Base-by-base conservation (phyloP, 73 alveolate genomes). In the Paramecium caudatum region DNA sequence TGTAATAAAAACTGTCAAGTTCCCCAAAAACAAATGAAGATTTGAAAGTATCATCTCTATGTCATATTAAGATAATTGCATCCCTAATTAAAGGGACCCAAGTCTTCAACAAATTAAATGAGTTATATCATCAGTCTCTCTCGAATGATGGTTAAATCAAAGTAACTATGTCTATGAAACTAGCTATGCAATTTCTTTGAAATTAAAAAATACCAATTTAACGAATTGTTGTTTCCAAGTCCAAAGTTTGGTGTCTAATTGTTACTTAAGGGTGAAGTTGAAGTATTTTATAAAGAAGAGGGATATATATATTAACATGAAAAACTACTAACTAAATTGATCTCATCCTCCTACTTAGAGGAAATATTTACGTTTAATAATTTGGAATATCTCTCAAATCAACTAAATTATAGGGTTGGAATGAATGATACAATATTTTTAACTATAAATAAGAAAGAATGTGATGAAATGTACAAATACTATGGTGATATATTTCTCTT, bases 21-120 rank as follows among this genome's bases (percentile, higher is more conserved):
- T 49, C 8, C 9, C 80, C 80, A 55, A 55, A 55, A 55, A 55
- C 80, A 27, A 55, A 55, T 55, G 80, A 55, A 25, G 80, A 55
- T 55, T 43, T 55, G 10, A 55, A 55, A 55, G 80, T 55, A 55
- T 43, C 30, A 27, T 3, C 30, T 27, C 7, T 55, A 21, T 55
- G 1, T 55, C n/a, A 55, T 4, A 23, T 5, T 55, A 55, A 55
- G 80, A 23, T 43, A 55, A 55, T 55, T 16, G 80, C 46, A 3
- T 23, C 80, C 9, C 23, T 55, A 55, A 55, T 55, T 27, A 55
- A 23, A 55, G 80, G 23, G 25, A 55, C 80, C 1, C n/a, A 55
- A 55, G 30, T 55, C 7, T 55, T 55, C 80, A 55, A 21, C 80
- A 55, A 23, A 23, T 21, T 55, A 21, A 55, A 55, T 55, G 80